Evolutionary conservation across 139 green algal genomes (phyloP).

Genomic region (Zygnema cylindricum): DNA sequence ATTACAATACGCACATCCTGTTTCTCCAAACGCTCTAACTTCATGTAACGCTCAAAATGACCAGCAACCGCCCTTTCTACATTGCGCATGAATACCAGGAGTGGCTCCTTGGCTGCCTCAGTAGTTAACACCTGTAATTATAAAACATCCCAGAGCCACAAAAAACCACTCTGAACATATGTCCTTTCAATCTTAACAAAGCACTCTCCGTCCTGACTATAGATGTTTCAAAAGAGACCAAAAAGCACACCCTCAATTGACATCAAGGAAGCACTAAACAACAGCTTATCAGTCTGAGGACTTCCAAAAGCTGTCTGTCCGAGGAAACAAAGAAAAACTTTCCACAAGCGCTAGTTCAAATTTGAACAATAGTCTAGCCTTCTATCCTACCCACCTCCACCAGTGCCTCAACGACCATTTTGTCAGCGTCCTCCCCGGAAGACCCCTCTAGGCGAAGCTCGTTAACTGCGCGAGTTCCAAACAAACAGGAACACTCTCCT

Average conservation of each 20-base stretch:
- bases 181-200: too few relatives aligned
- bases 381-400: slow-evolving; percentile 52
- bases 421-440: slow-evolving; percentile 33
- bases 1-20: slow-evolving; percentile 50
- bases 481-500: neutral
- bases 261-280: too few relatives aligned
- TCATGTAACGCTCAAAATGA: slow-evolving; percentile 57
- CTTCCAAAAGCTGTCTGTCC: too few relatives aligned
- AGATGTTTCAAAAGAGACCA: too few relatives aligned
- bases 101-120: neutral
- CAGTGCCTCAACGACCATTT: slow-evolving; percentile 46
- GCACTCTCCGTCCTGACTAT: too few relatives aligned
- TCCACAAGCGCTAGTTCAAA: too few relatives aligned
- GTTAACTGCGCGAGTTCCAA: slow-evolving; percentile 36
- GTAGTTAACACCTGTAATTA: neutral
- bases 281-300: too few relatives aligned
- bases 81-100: slow-evolving; percentile 57
- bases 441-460: slow-evolving; percentile 43
- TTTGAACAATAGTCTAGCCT: too few relatives aligned
- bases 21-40: slow-evolving; percentile 59
- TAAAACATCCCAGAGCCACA: too few relatives aligned
- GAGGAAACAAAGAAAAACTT: too few relatives aligned
- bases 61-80: slow-evolving; percentile 56
- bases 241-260: too few relatives aligned
- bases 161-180: too few relatives aligned